Base-by-base conservation (phyloP, 1,284 basidiomycete species). In the Ceratobasidium sp. region DNA sequence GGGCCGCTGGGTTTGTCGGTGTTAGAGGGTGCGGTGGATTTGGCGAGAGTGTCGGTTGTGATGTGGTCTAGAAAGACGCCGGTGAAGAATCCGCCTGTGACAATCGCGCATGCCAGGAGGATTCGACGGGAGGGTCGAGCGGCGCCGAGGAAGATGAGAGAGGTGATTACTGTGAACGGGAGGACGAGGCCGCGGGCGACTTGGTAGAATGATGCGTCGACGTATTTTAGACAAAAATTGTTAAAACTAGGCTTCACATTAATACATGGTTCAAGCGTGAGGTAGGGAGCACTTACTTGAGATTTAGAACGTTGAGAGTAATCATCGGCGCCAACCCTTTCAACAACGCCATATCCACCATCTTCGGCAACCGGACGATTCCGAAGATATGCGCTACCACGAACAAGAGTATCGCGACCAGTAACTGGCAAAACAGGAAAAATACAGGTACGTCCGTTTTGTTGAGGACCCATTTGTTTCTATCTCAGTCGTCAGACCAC, bases 121-220 rank as follows among this genome's bases (percentile, higher is more conserved):
- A 95, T 91, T 61, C 87, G 88, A 44, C 91, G 83, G 17, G 93
- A 93, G 15, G 94, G 93, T n/a, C 91, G 90, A 6, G 92, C 82
- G 3, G 84, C 82, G 79, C 90, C 87, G 56, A 96, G 90, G 82
- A 93, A 86, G 80, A 93, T 66, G 83, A 89, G 92, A 40, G 95
- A 96, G 26, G 93, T 92, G 80, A 87, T 85, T 81, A 96, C 94
- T 20, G 95, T 97, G 87, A 95, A 94, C 0, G 95, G 95, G 46
- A 96, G 89, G 42, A 96, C 89, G 79, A 96, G 88, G 20, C 94
- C 94, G n/a, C 94, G 91, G 1, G 94, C 94, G 78, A 96, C 91
- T 85, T 95, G 94, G 83, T 96, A 96, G 85, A 96, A 96, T 0
- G 95, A 96, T 5, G 95, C 94, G 79, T 96, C 95, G 81, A 96